Conservation (phyloP, 768 basidiomycete species). For the Hortiboletus campestris region DNA sequence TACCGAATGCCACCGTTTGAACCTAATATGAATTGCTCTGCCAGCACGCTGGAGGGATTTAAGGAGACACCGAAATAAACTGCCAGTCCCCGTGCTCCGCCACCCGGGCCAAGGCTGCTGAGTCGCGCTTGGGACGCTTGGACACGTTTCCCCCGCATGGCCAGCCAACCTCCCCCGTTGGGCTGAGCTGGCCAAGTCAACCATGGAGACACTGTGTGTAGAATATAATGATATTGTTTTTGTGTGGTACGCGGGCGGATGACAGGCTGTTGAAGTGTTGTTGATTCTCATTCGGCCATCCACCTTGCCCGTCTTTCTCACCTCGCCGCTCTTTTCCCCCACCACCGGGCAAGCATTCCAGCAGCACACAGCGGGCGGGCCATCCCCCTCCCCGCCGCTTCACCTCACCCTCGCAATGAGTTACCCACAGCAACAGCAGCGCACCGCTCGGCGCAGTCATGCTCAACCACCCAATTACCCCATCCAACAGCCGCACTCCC, state of each 20-base stretch:
- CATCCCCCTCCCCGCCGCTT: background rate
- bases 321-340: conserved; percentile 21
- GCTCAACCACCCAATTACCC: conserved; percentile 41
- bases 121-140: too few species aligned
- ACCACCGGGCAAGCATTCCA: background rate
- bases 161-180: background rate
- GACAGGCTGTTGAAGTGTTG: conserved; percentile 5
- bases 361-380: conserved; percentile 2
- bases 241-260: conserved; percentile 8
- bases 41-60: background rate
- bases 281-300: background rate
- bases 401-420: conserved; percentile 16
- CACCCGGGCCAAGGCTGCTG: background rate
- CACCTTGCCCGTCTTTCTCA: conserved; percentile 4
- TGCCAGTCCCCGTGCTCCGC: background rate
- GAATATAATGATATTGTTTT: background rate
- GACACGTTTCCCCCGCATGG: conserved; percentile 15
- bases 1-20: too few species aligned
- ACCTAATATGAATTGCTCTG: conserved; percentile 7
- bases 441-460: conserved; percentile 26
- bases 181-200: background rate
- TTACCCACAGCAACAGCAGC: conserved; percentile 45
- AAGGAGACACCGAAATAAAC: background rate
- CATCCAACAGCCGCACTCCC: conserved; percentile 22
- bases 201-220: background rate